Base-by-base conservation (phyloP, 768 basidiomycete species). In the Jaapia argillacea region DNA sequence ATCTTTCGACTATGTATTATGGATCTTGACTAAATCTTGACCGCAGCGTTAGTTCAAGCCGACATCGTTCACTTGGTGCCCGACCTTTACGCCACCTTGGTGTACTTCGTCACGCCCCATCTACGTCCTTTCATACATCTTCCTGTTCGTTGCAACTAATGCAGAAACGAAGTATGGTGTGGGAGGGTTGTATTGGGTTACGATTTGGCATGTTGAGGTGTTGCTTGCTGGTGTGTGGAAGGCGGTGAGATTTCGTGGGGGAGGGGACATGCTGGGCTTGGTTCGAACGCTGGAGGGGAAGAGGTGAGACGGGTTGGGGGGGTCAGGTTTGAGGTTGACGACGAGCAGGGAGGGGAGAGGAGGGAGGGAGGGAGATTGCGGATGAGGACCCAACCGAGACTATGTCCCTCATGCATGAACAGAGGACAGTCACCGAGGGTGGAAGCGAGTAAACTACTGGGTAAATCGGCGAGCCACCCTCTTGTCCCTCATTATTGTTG, bases 101-200 rank as follows among this genome's bases (percentile, higher is more conserved):
- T n/a, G n/a, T n/a, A 67, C 69, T 3, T 61, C 75, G 40, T 62
- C 75, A 33, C 45, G 76, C 24, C 74, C 80, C 42, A 58, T 70
- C 2, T 83, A 79, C 50, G 52, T 67, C 14, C 61, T 83, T 38
- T 76, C 75, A 4, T 84, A 79, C 77, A 43, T 74, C 2, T 56
- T 79, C 2, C 73, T 83, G 23, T 58, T 81, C 12, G 47, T 67
- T 23, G 64, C 73, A 14, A 79, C 77, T 0, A 46, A 70, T 16
- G 58, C 66, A 4, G 61, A 76, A 27, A 67, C 63, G 16, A 58
- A 56, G 4, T 46, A 63, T 2, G 54, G 67, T 3, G 50, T 82
- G 5, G 77, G 75, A 1, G 71, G 76, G 4, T 59, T 72, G 12
- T 85, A 83, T 52, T 69, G 77, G 49, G 50, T 79, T 24, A 75